Evolutionary conservation across 2,329 filamentous ascomycete species (phyloP).

Genomic region (Diaporthe ilicicola): DNA sequence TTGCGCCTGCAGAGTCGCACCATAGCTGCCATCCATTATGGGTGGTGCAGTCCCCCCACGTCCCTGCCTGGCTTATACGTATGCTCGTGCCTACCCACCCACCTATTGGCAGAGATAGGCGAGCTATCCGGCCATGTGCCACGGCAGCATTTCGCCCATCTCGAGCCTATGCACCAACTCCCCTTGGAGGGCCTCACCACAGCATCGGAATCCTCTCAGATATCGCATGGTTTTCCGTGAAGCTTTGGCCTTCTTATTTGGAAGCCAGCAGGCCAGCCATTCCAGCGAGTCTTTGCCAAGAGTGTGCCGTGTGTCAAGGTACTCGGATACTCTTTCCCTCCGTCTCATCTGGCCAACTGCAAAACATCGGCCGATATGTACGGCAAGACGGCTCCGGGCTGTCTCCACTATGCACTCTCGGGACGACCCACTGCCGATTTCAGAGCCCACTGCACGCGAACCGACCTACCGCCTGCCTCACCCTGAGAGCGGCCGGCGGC

Average conservation of each 20-base stretch:
- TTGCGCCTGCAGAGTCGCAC: neutral
- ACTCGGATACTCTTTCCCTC: conserved; percentile 9
- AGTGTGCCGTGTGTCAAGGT: conserved; percentile 15
- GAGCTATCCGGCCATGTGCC: neutral
- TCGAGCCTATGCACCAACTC: neutral
- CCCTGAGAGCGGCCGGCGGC: conserved; percentile 1
- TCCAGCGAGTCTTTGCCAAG: neutral
- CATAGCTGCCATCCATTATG: neutral
- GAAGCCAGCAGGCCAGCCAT: neutral
- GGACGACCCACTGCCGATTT: conserved; percentile 20
- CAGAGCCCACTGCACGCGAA: neutral
- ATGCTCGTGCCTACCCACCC: neutral
- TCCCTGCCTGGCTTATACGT: too few relatives aligned
- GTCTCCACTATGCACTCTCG: conserved; percentile 14
- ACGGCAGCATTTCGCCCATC: neutral
- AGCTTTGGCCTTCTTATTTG: neutral
- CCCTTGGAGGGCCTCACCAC: neutral
- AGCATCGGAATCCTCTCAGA: neutral
- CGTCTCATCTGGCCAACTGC: conserved; percentile 24
- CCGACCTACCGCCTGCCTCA: neutral
- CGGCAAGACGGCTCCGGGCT: conserved; percentile 20
- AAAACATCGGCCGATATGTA: conserved; percentile 22
- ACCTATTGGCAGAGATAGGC: conserved; percentile 11
- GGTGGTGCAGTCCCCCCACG: neutral
- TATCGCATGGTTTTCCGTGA: neutral